phyloP scores from a whole-genome alignment of 2,329 filamentous ascomycete genomes.

The Colletotrichum ledebouriae region DNA sequence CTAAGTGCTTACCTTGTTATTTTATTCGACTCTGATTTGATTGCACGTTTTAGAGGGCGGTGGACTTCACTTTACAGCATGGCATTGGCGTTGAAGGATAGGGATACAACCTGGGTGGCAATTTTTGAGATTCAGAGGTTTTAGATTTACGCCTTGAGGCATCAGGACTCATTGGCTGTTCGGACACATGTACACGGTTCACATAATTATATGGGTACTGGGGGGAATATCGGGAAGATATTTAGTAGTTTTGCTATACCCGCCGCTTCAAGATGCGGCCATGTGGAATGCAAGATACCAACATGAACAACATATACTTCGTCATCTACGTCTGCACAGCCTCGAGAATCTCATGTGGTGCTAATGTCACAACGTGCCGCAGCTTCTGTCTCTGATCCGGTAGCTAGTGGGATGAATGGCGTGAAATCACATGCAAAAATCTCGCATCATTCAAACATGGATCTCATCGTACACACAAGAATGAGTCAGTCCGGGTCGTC shows the following conservation, averaged over 20 bases:
- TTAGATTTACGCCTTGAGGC: conserved; percentile 36
- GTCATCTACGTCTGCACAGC: background rate
- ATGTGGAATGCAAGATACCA: conserved; percentile 18
- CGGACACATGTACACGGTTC: conserved; percentile 26
- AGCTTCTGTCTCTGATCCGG: background rate
- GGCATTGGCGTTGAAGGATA: conserved; percentile 31
- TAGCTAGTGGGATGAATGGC: background rate
- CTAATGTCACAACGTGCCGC: background rate
- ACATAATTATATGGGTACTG: conserved; percentile 11
- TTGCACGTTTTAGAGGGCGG: conserved; percentile 13
- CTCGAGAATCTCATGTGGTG: background rate
- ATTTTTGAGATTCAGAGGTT: conserved; percentile 21
- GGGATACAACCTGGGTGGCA: background rate
- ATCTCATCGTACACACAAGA: background rate
- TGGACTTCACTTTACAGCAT: conserved; percentile 19
- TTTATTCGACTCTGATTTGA: conserved; percentile 22
- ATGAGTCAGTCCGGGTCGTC: conserved; percentile 23
- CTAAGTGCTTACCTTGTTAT: conserved; percentile 27
- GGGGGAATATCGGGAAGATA: conserved; percentile 10
- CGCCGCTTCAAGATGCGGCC: conserved; percentile 31
- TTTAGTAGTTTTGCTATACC: conserved; percentile 33
- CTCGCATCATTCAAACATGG: background rate
- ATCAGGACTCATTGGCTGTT: conserved; percentile 35
- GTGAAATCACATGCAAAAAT: conserved; percentile 14
- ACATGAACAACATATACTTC: background rate